Evolutionary conservation across 2,329 filamentous ascomycete genomes (phyloP).

Genomic region (Sporothrix brasiliensis): DNA sequence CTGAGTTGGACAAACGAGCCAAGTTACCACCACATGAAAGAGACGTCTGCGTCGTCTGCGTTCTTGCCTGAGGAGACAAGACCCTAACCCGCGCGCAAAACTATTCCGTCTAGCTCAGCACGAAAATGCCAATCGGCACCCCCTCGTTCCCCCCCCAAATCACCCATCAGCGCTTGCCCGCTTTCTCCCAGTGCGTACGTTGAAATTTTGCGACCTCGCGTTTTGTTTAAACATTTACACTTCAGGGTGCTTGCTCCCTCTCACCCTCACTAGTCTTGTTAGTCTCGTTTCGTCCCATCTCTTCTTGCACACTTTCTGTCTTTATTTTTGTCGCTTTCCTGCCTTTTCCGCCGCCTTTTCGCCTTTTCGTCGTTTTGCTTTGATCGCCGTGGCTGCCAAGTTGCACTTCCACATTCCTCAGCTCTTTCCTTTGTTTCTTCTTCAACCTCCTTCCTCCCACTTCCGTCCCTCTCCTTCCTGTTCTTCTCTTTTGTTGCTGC

Average conservation of each 20-base stretch:
- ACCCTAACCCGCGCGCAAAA: slow-evolving; percentile 27
- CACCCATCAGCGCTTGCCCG: slow-evolving; percentile 10
- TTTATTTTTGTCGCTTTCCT: slow-evolving; percentile 29
- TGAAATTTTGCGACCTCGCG: background rate
- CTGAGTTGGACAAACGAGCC: background rate
- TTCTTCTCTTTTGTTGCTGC: background rate
- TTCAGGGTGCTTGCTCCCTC: slow-evolving; percentile 19
- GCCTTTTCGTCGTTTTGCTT: background rate
- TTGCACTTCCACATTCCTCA: slow-evolving; percentile 6
- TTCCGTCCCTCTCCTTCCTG: background rate
- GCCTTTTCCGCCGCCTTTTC: slow-evolving; percentile 28
- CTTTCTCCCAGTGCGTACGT: background rate
- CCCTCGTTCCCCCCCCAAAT: background rate
- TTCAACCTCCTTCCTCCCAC: slow-evolving; percentile 6
- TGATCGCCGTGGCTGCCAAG: slow-evolving; percentile 4
- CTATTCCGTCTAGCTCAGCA: slow-evolving; percentile 34
- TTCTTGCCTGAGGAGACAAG: slow-evolving; percentile 15
- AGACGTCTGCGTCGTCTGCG: background rate
- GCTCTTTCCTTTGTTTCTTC: slow-evolving; percentile 12
- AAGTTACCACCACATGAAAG: background rate
- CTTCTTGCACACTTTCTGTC: slow-evolving; percentile 25
- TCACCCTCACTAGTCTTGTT: slow-evolving; percentile 15
- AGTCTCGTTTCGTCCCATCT: slow-evolving; percentile 27
- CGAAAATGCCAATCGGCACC: slow-evolving; percentile 21
- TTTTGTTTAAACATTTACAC: background rate